Evolutionary conservation across 2,329 filamentous ascomycete species (phyloP).

Genomic region (Trichoderma simmonsii): DNA sequence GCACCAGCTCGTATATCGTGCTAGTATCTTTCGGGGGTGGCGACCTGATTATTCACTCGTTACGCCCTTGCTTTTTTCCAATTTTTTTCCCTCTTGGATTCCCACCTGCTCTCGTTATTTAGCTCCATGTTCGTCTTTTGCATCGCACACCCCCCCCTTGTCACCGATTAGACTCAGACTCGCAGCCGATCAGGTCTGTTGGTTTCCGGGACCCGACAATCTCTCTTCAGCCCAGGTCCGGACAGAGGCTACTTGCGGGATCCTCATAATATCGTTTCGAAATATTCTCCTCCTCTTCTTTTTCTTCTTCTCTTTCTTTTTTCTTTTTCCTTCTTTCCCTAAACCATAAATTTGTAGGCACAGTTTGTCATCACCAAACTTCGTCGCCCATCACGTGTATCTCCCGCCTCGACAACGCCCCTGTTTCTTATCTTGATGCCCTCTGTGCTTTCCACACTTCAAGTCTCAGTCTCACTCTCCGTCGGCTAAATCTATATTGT

Average conservation of each 20-base stretch:
- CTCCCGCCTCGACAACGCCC: not conserved
- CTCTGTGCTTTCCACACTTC: not conserved
- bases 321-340: not conserved
- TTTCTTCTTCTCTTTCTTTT: not conserved
- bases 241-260: not conserved
- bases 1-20: not conserved
- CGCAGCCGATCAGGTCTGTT: constrained; percentile 16
- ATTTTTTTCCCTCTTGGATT: not conserved
- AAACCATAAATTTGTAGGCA: not conserved
- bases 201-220: constrained; percentile 15
- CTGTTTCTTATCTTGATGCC: not conserved
- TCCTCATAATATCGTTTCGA: not conserved
- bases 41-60: constrained; percentile 13
- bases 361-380: not conserved
- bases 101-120: constrained; percentile 10
- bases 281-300: not conserved
- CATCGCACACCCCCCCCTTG: constrained; percentile 13
- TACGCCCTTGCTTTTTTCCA: not conserved
- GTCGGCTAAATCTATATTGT: constrained; percentile 8
- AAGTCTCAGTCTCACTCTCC: not conserved
- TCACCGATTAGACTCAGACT: constrained; percentile 18
- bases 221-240: constrained; percentile 13
- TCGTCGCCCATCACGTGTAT: not conserved
- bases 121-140: not conserved
- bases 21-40: not conserved